Evolutionary conservation across 345 rosid genomes (phyloP).

Genomic region (Erysimum cheiranthoides): DNA sequence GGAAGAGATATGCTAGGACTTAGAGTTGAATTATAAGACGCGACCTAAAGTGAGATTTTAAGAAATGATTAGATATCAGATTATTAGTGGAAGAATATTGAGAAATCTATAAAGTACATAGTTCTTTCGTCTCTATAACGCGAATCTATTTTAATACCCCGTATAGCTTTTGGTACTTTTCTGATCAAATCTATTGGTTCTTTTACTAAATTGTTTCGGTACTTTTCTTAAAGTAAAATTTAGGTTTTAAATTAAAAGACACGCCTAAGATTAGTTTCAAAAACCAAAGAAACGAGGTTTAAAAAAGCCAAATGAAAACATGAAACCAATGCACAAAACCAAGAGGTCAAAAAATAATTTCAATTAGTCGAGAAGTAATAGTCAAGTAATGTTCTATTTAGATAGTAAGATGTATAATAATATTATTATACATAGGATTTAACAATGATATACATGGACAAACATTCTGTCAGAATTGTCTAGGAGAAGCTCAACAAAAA

Average conservation of each 20-base stretch:
- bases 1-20: slow-evolving; percentile 26
- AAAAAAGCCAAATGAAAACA: not conserved
- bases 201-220: no score
- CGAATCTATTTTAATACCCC: not conserved
- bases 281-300: not conserved
- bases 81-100: slow-evolving; percentile 23
- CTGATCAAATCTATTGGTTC: no score
- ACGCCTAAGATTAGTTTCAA: not conserved
- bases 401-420: no score
- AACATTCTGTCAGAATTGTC: no score
- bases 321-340: not conserved
- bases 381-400: not conserved
- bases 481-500: no score
- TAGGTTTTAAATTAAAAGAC: not conserved
- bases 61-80: slow-evolving; percentile 32
- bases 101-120: slow-evolving; percentile 25
- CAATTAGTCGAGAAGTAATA: not conserved
- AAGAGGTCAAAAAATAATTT: not conserved
- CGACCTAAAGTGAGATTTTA: slow-evolving; percentile 30
- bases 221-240: not conserved
- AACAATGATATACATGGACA: no score
- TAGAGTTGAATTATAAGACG: slow-evolving; percentile 28
- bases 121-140: not conserved
- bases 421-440: no score
- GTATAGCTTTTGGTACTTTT: no score